phyloP scores from a whole-genome alignment of 768 basidiomycete genomes.

The Tricholoma saponaceum region DNA sequence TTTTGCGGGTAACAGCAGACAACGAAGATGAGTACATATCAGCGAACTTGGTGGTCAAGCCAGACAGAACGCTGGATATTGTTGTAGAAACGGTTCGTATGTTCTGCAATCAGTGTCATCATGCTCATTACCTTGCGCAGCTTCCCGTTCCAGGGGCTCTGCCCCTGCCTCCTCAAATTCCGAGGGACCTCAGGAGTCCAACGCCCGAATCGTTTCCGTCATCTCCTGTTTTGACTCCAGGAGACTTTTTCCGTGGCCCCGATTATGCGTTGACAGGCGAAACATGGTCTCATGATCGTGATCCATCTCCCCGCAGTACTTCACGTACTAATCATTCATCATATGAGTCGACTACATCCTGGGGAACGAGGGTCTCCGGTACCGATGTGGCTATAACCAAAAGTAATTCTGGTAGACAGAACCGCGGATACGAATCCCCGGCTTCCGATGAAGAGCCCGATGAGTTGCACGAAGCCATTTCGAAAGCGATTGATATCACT shows the following conservation, averaged over 20 bases:
- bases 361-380: neutral
- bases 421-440: constrained; percentile 24
- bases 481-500: constrained; percentile 36
- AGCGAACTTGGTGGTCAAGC: constrained; percentile 53
- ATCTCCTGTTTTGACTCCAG: neutral
- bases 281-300: neutral
- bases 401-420: neutral
- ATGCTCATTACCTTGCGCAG: constrained; percentile 18
- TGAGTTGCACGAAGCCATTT: constrained; percentile 37
- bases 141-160: constrained; percentile 29
- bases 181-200: constrained; percentile 19
- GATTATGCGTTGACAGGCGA: neutral
- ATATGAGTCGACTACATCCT: neutral
- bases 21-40: constrained; percentile 47
- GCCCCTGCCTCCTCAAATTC: constrained; percentile 29
- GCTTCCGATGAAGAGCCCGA: constrained; percentile 31
- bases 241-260: neutral
- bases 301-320: neutral
- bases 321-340: neutral
- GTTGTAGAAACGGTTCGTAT: constrained; percentile 55
- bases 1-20: constrained; percentile 55
- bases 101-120: neutral
- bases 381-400: neutral
- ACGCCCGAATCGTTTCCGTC: constrained; percentile 6
- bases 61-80: constrained; percentile 51